Base-by-base conservation (phyloP, 208 protist species). In the Trypanosoma grayi region DNA sequence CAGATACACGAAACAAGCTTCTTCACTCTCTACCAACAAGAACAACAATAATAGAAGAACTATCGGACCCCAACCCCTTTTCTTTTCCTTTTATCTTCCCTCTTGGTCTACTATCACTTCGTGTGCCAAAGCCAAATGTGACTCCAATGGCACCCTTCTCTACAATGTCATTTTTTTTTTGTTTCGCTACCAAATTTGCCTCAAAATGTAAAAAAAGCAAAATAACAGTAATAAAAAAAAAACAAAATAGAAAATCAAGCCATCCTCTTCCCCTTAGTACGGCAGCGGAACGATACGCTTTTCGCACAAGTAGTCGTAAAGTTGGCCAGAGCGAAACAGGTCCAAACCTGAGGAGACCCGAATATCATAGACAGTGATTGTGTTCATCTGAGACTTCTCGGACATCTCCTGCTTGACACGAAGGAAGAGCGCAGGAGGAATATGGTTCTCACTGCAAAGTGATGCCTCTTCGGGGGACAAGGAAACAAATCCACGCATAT, bases 401-500 rank as follows among this genome's bases (percentile, higher is more conserved):
- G 77, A 46, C 73, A 94, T 80, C 66, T 93, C 83, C 53, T 90
- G 73, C 70, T 92, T 92, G 6, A 92, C 75, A 22, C 88, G 87
- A 30, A 96, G 75, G 70, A 90, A 96, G 27, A 93, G 77, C 4
- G 72, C 77, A 9, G 91, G 91, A 0, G 91, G 85, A 46, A 94
- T 86, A 74, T 96, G 91, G 57, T 81, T 76, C 55, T 92, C 86
- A 48, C 77, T 83, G 76, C 91, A 96, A n/a, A 94, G 37, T 11
- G 61, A 56, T 8, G 76, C 81, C 70, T 94, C 91, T 46, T 93
- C 91, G 0, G 77, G 51, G 7, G 77, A 75, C 25, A 96, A 69
- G 0, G 80, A 83, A 68, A 85, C 69, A 63, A 89, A 87, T 28
- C 83, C 88, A 37, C 82, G 76, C 85, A 92, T 91, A 65, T 85